These are phyloP conservation scores for Poronia punctata DNA, from an alignment of 495 filamentous ascomycete genomes.

Conservation along the genomic window DNA sequence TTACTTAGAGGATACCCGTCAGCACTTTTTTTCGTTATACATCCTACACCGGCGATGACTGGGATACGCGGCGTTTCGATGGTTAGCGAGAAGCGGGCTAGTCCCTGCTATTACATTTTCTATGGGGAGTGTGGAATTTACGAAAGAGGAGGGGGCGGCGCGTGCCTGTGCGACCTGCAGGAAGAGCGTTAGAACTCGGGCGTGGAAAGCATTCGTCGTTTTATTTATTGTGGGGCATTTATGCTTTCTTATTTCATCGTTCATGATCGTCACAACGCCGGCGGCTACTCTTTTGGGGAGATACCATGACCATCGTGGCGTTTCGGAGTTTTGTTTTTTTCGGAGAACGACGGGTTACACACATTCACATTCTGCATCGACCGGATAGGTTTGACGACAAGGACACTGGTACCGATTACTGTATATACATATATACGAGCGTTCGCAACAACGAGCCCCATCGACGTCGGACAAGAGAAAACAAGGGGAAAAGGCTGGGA, in stretches of 20 bases:
- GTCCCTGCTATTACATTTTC: conserved; percentile 21
- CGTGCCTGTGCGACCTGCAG: conserved; percentile 22
- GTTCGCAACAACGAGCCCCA: conserved; percentile 5
- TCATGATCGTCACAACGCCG: conserved; percentile 16
- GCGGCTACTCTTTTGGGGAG: conserved; percentile 19
- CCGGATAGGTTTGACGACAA: conserved; percentile 17
- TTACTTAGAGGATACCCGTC: conserved; percentile 4
- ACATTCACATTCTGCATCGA: conserved; percentile 17
- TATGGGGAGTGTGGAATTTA: conserved; percentile 15
- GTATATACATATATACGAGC: not conserved
- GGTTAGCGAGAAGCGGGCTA: conserved; percentile 13
- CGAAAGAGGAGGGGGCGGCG: not conserved
- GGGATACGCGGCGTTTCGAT: conserved; percentile 1
- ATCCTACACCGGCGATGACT: conserved; percentile 6
- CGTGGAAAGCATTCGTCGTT: no score
- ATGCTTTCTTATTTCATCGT: conserved; percentile 22
- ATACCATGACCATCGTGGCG: conserved; percentile 28
- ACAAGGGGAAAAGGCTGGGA: conserved; percentile 11
- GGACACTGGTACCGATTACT: conserved; percentile 9
- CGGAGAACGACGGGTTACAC: conserved; percentile 11
- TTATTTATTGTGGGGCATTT: conserved; percentile 21
- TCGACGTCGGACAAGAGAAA: conserved; percentile 11
- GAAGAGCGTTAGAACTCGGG: conserved; percentile 25
- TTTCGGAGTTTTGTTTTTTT: conserved; percentile 20
- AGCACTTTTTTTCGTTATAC: not conserved